Evolutionary conservation across 768 basidiomycete genomes (phyloP), one percentile per base, ranked within the genome.

Genomic region (Baorangia bicolor): DNA sequence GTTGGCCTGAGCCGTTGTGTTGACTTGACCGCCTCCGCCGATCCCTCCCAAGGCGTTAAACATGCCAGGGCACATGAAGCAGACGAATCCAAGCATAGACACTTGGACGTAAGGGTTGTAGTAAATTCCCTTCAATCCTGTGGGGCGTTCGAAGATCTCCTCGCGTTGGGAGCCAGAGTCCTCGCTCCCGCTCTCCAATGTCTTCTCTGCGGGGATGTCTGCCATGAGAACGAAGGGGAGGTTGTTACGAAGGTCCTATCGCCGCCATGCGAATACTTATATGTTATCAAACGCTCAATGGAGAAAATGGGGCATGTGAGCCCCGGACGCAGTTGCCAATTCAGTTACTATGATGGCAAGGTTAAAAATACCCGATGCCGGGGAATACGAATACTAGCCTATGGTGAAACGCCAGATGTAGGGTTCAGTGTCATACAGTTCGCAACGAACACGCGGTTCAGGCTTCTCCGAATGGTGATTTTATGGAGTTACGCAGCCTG

Each of bases 11-110:
- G 84, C 88, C 4, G 75, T 77, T 13, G 82, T 65, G 63, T 88
- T 84, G 39, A 90, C 67, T 71, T 88, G 86, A 4, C 92, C 92
- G 43, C 87, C 90, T 42, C 79, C 90, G 5, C 92, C 92, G 51
- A 94, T 77, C 23, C 92, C 89, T 57, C 83, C 87, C 59, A 92
- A 72, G 3, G 90, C 85, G 64, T 92, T 92, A 73, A 90, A 92
- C 53, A 91, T 79, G 51, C 90, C 90, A 69, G 73, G 73, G 50
- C 74, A 60, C 83, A 85, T 83, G 67, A 85, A 84, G 58, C 70
- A 70, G 45, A 90, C 83, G 45, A 91, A 78, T 44, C 88, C 90
- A 42, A 90, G 77, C 77, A 91, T 77, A 27, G 46, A 45, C 51
- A 87, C 74, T 41, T 70, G 69, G 35, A 67, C 70, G 27, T 65